Percentiles rank a stretch among this genome's conserved stretches.
Evolutionary conservation across 495 filamentous ascomycete genomes (phyloP).

Genomic region (Aspergillus sparsus): DNA sequence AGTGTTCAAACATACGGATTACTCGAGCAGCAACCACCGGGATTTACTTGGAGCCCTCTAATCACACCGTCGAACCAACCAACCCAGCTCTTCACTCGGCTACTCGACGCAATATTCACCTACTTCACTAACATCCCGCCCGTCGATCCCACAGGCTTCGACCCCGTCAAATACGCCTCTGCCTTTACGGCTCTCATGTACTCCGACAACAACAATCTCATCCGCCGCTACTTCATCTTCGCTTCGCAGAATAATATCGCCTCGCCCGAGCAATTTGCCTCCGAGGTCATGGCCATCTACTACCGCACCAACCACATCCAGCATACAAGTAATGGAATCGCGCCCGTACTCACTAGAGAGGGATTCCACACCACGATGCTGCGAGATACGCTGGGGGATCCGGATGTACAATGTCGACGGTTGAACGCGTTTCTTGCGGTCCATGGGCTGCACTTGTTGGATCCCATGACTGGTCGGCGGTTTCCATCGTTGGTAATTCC

Average conservation of each 20-base stretch:
- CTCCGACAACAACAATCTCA: background rate
- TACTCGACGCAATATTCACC: too few species aligned
- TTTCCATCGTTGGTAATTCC: background rate
- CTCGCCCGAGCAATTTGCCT: background rate
- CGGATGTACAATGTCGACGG: background rate
- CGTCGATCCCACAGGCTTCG: too few species aligned
- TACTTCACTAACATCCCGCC: too few species aligned
- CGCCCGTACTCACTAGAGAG: background rate
- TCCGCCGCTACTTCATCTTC: conserved; percentile 2
- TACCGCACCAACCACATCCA: conserved; percentile 3
- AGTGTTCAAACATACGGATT: too few species aligned
- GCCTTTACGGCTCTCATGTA: background rate
- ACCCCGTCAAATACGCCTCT: background rate
- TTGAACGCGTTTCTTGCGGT: background rate
- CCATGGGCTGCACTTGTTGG: background rate
- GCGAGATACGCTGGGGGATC: conserved; percentile 1
- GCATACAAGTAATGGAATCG: background rate
- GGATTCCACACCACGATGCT: background rate
- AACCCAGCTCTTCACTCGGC: too few species aligned
- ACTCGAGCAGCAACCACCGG: too few species aligned
- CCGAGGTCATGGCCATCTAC: background rate
- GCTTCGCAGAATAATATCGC: background rate
- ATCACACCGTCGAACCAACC: background rate
- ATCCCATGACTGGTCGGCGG: conserved; percentile 1
- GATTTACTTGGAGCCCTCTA: background rate